Evolutionary conservation across 2,329 filamentous ascomycete genomes (phyloP), one percentile per base, ranked within the genome.

Genomic region (Onygenales sp.): DNA sequence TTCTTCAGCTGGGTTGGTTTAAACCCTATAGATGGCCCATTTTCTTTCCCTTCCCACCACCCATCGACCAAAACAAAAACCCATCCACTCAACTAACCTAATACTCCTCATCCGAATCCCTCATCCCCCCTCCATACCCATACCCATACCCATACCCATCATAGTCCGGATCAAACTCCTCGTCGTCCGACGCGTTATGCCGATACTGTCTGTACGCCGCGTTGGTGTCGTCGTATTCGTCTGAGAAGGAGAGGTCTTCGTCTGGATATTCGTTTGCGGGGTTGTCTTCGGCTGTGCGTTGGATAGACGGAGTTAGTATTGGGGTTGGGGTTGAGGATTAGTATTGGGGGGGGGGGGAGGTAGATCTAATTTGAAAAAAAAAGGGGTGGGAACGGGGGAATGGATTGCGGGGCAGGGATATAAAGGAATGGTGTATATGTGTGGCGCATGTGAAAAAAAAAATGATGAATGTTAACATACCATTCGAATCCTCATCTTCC

Each of bases 401-500:
- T 31, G 38, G 9, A 42, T 32, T 11, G 14, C 48, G n/a, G 41
- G 14, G 11, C n/a, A 50, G 31, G 31, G 14, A 7, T 7, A 50
- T 7, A 21, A 21, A 14, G 31, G 32, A 17, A 36, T 48, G 7
- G 9, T 48, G 21, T n/a, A 5, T 14, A 9, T 17, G 14, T 17
- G 14, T 17, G 14, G 14, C 14, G 14, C 14, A 17, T 14, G 43
- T 1, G 11, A 57, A 56, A 51, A 46, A 46, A 11, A 3, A 36
- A 13, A 17, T 17, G 14, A 17, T 17, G 14, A 17, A 17, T 17
- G 14, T 17, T n/a, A 45, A 58, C 66, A 61, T 63, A 77, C 75
- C 79, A 63, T 85, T 84, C 39, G 80, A 80, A 58, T 84, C 81
- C 31, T 81, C 80, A 57, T 83, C 81, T 55, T 84, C 82, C 36